phyloP scores from a whole-genome alignment of 331 rosid species.

The Pyracantha coccinea region DNA sequence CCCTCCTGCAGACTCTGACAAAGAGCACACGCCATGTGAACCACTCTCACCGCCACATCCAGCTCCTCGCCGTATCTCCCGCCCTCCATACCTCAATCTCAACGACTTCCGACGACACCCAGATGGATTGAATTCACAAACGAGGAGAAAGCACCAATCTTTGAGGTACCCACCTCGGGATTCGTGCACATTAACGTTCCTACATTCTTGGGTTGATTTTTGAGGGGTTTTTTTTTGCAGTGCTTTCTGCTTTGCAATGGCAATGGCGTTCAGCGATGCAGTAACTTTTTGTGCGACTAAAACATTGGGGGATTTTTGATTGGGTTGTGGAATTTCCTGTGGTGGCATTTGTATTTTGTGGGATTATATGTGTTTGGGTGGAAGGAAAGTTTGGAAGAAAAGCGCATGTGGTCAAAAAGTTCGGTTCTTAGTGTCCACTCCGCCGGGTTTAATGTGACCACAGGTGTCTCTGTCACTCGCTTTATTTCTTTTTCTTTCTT shows the following conservation, averaged over 20 bases:
- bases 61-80: slow-evolving; percentile 51
- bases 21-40: slow-evolving; percentile 74
- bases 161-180: slow-evolving; percentile 22
- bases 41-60: slow-evolving; percentile 81
- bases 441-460: slow-evolving; percentile 3
- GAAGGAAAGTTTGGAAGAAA: slow-evolving; percentile 7
- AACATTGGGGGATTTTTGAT: neutral
- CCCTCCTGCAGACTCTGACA: slow-evolving; percentile 74
- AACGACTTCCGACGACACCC: slow-evolving; percentile 16
- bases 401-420: neutral
- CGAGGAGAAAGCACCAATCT: neutral
- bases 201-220: slow-evolving; percentile 10
- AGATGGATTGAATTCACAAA: neutral
- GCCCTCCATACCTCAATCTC: slow-evolving; percentile 41
- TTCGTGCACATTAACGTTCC: neutral
- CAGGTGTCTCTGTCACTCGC: neutral
- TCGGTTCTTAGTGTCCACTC: neutral
- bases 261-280: slow-evolving; percentile 27
- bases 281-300: neutral
- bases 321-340: neutral
- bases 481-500: neutral
- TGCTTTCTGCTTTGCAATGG: neutral
- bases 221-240: too few species aligned
- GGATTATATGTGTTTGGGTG: neutral
- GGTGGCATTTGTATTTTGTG: slow-evolving; percentile 15